Base-by-base conservation (phyloP, 2,329 filamentous ascomycete genomes). In the Alternaria rosae region DNA sequence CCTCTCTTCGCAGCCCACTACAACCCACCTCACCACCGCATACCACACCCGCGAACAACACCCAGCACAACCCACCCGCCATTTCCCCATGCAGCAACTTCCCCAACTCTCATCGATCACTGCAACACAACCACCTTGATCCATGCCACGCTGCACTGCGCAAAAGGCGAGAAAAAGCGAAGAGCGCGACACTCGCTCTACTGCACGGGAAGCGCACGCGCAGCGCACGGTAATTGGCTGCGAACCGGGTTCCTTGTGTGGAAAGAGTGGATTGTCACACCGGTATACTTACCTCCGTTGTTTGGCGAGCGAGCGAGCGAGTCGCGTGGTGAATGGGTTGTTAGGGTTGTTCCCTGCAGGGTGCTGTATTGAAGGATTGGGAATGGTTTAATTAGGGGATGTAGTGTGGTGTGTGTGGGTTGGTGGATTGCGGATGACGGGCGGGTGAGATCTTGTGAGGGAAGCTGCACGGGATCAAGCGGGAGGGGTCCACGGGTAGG, bases 191-290 rank as follows among this genome's bases (percentile, higher is more conserved):
- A 51, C 47, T 32, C 28, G 59, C 47, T 35, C 47, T 35, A 32
- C 47, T 59, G 55, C 56, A 54, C 25, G 28, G 41, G 42, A 41
- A 51, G 30, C 30, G 61, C 47, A 51, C 54, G 61, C 60, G 61
- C 35, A 38, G 61, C 57, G 57, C 13, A 23, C 41, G 13, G 28
- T 57, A 48, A 63, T 62, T 62, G 59, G 60, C 55, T 30, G 30
- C 8, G 32, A 25, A 6, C 23, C 15, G 21, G 48, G 47, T 21
- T 51, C 28, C 53, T 41, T 44, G 59, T 48, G 59, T 48, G 50
- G 38, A 43, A 38, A 54, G 42, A 55, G 45, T 54, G 52, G 52
- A 54, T 54, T 54, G 52, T 30, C 52, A 54, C 52, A 54, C 28
- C 52, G 41, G 52, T 44, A 45, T 30, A 54, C 52, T 13, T 54